Conservation (phyloP, 192 early-diverging fungal genomes). For the Podila verticillata region DNA sequence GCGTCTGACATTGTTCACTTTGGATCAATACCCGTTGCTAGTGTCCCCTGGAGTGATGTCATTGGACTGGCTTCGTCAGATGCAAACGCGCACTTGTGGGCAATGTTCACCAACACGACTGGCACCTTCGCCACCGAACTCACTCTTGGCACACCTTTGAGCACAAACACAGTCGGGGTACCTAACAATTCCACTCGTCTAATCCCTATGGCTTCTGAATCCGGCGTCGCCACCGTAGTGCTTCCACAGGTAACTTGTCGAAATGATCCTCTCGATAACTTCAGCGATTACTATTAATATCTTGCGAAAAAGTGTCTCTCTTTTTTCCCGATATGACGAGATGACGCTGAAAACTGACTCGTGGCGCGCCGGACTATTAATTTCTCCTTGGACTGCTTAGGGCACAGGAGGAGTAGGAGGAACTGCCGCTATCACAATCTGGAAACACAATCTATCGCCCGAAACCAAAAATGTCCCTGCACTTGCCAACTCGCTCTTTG, state of each 20-base stretch:
- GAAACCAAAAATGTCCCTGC: background rate
- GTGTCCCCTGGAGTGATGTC: no score
- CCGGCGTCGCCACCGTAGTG: background rate
- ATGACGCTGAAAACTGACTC: background rate
- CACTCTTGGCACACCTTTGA: background rate
- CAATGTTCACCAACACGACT: background rate
- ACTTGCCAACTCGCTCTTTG: background rate
- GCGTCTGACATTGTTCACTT: no score
- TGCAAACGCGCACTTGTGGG: background rate
- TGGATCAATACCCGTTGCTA: no score
- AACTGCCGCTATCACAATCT: background rate
- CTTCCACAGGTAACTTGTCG: background rate
- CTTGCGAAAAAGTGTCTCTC: background rate
- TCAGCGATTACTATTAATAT: constrained; percentile 1
- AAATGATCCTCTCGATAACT: no score
- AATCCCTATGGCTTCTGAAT: background rate
- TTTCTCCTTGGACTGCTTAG: constrained; percentile 2
- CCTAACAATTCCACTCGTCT: background rate
- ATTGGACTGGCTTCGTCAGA: background rate
- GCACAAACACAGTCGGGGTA: background rate
- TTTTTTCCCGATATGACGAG: background rate
- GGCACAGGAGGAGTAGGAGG: background rate
- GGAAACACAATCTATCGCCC: background rate
- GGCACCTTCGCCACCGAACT: background rate
- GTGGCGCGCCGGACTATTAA: background rate